Evolutionary conservation across 164 flowering plant species (phyloP), one percentile per base, ranked within the genome.

Genomic region (Sextonia rubra): DNA sequence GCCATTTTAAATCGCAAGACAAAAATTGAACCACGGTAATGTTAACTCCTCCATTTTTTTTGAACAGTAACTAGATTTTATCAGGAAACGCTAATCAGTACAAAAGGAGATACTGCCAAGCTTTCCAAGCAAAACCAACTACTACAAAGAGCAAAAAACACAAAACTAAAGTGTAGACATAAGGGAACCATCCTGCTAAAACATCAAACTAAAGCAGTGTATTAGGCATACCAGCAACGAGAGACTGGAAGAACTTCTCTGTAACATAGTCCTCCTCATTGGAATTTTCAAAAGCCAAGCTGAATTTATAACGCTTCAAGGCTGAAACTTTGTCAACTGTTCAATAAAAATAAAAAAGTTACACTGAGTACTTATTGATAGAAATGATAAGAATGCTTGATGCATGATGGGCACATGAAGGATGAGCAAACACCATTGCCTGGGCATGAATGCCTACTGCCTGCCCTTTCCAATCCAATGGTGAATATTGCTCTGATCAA

Each of bases 181-280:
- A 37, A 37, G 44, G 44, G 44, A 37, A 7, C 44, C 44, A 37
- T 37, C 44, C 44, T 37, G 44, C 5, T 37, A 37, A 37, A 37
- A 5, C 44, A 37, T 37, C 44, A 37, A 37, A 58, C 60, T 55
- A 17, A 24, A 44, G 30, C 22, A 44, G 22, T 24, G 24, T 3
- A 60, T 18, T 1, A 30, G 12, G 9, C 73, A 69, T 89, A 95
- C 99, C 99, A 71, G 99, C 97, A 80, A 95, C 98, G 73, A 95
- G 98, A 73, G 99, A 91, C 82, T 95, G 99, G 83, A 95, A 95
- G 82, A 82, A 95, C 69, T 95, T 95, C 76, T 95, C 99, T n/a
- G 99, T 95, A 58, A 95, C 97, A 75, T 95, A 95, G 78, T 95
- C 99, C 80, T 95, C 99, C 82, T 93, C 99, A 64, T 90, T 95